Percentiles rank a stretch among this genome's conserved stretches.
These are phyloP conservation scores for Collybia nuda DNA, from an alignment of 768 basidiomycete genomes.

Conservation along the genomic window DNA sequence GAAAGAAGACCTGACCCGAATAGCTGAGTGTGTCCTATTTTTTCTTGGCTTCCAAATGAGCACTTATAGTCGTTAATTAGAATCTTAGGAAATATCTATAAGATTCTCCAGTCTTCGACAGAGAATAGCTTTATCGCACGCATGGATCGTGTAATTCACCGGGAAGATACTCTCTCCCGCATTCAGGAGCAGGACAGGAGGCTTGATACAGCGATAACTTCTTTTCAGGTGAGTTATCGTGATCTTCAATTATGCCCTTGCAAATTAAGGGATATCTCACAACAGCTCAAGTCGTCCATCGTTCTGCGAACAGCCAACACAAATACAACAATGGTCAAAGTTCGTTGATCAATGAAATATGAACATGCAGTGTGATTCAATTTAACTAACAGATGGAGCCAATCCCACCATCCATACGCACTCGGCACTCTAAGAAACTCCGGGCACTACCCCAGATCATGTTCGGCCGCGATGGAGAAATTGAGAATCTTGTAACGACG, in stretches of 20 bases:
- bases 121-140: conserved; percentile 11
- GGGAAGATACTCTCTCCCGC: conserved; percentile 16
- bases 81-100: conserved; percentile 19
- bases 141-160: conserved; percentile 15
- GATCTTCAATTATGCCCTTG: background rate
- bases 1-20: conserved; percentile 18
- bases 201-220: conserved; percentile 24
- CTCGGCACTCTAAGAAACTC: background rate
- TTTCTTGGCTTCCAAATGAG: background rate
- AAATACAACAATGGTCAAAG: too few relatives aligned
- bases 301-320: conserved; percentile 2
- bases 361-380: background rate
- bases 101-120: conserved; percentile 12
- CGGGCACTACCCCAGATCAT: conserved; percentile 23
- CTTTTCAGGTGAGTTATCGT: conserved; percentile 18
- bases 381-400: background rate
- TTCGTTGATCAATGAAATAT: too few relatives aligned
- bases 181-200: conserved; percentile 23
- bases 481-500: conserved; percentile 15
- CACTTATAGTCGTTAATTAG: conserved; percentile 6
- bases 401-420: background rate
- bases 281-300: conserved; percentile 13
- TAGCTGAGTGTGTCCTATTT: conserved; percentile 11
- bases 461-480: conserved; percentile 24
- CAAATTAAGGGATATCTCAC: background rate